A percentile compares a stretch with the other conserved stretches of the same genome.
Evolutionary conservation across 208 protist species (phyloP).

Genomic region (Plasmodiophora brassicae): DNA sequence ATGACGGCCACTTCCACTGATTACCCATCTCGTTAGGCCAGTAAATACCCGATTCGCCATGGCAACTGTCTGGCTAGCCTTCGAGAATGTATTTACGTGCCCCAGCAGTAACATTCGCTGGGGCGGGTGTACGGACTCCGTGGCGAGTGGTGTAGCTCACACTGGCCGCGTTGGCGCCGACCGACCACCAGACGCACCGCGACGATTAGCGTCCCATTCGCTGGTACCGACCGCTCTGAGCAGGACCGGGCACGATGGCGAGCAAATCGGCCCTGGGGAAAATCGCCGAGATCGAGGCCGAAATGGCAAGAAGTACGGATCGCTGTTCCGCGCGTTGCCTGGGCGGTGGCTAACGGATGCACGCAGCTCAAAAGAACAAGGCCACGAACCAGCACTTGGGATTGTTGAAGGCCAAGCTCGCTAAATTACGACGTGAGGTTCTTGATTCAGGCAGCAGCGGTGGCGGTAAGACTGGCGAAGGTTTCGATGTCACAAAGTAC

Average conservation of each 20-base stretch:
- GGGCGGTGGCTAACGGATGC: neutral
- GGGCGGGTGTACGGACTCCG: too few relatives aligned
- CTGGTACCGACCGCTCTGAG: too few relatives aligned
- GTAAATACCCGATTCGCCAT: too few relatives aligned
- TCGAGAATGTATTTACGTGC: too few relatives aligned
- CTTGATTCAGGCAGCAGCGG: slow-evolving; percentile 46
- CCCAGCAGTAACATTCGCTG: too few relatives aligned
- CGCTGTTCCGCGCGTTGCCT: neutral
- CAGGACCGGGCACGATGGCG: neutral
- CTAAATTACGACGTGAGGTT: slow-evolving; percentile 87
- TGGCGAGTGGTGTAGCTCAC: too few relatives aligned
- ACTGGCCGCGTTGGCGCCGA: too few relatives aligned
- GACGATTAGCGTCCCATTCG: too few relatives aligned
- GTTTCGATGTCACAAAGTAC: slow-evolving; percentile 95
- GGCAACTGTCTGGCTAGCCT: too few relatives aligned
- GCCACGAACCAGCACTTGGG: slow-evolving; percentile 71
- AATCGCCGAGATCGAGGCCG: slow-evolving; percentile 43
- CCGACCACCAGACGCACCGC: too few relatives aligned
- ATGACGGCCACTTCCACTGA: too few relatives aligned
- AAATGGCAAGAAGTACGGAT: slow-evolving; percentile 24
- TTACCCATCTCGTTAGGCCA: too few relatives aligned
- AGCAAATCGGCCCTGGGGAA: slow-evolving; percentile 23
- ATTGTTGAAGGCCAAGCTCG: slow-evolving; percentile 92
- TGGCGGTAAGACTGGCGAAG: slow-evolving; percentile 67
- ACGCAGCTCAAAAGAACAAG: slow-evolving; percentile 53